Base-by-base conservation (phyloP, 345 rosid species). In the Euphorbia tirucalli region DNA sequence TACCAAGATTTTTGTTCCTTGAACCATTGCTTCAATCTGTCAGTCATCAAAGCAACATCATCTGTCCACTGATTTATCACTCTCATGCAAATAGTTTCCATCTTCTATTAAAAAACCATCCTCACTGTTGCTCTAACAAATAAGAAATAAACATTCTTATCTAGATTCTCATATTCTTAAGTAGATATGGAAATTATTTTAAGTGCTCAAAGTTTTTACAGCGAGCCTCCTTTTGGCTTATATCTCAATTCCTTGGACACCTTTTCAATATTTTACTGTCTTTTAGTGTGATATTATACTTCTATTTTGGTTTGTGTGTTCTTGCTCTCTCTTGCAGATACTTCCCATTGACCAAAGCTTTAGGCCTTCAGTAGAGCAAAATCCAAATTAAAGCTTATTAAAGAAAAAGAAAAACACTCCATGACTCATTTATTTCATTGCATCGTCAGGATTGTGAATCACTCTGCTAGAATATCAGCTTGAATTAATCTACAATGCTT, bases 131-230 rank as follows among this genome's bases (percentile, higher is more conserved):
- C 48, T 61, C 44, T 32, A 7, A 28, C n/a, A 50, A 0, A 48
- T 32, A 66, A 14, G 27, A 19, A 1, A 18, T 24, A 16, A 27
- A 0, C 5, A 2, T 66, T 66, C 21, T 66, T n/a, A 24, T 28
- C 41, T 58, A 41, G 13, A 24, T 35, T 25, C 66, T 62, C 14
- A 61, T 19, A 39, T 18, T 62, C 48, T 62, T 21, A 61, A 32
- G 21, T 32, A 19, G 16, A 0, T 35, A 41, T 62, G 27, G 46
- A 35, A 35, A 62, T 35, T 35, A 32, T n/a, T 62, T 16, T 1
- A 62, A 62, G n/a, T 61, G 65, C 43, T 61, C 43, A 61, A 61
- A 2, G 5, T 61, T 19, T 61, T 15, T 61, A 31, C n/a, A 25
- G 32, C 61, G 13, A 58, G 3, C 35, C 1, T 35, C 35, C 14